Conservation (phyloP, 192 early-diverging fungal species). For the Coemansia sp. region DNA sequence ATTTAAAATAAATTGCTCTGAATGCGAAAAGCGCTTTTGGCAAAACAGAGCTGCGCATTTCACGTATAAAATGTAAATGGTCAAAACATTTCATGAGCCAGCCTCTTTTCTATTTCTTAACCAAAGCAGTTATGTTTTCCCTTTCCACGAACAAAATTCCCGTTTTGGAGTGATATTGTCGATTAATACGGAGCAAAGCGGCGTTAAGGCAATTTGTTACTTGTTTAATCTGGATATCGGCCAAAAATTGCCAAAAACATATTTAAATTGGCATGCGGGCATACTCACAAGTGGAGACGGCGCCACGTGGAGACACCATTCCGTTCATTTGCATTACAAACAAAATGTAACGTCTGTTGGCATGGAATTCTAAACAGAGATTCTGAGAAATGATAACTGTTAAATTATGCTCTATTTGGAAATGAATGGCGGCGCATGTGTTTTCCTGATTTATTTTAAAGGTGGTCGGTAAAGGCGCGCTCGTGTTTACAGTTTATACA, state of each 20-base stretch:
- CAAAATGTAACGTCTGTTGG: not conserved
- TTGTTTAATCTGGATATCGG: constrained; percentile 10
- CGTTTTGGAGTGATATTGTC: constrained; percentile 8
- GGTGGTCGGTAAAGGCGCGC: not conserved
- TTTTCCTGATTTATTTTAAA: not conserved
- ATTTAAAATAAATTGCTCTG: no score
- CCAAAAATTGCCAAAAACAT: not conserved
- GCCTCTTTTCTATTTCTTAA: constrained; percentile 8
- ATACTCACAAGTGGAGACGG: not conserved
- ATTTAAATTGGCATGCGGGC: not conserved
- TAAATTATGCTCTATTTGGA: not conserved
- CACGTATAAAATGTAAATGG: not conserved
- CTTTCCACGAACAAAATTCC: not conserved
- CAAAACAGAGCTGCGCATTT: not conserved
- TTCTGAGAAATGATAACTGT: not conserved
- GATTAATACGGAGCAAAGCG: not conserved
- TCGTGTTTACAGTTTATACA: not conserved
- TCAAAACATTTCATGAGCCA: not conserved
- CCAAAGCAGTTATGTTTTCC: constrained; percentile 1
- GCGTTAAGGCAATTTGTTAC: not conserved
- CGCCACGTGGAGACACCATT: not conserved
- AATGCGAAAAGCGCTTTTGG: no score
- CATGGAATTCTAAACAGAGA: not conserved
- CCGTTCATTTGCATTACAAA: not conserved
- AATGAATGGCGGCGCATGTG: not conserved